These are phyloP conservation scores for Tylopilus cervinicoccineus DNA, from an alignment of 768 basidiomycete species.

Conservation along the genomic window DNA sequence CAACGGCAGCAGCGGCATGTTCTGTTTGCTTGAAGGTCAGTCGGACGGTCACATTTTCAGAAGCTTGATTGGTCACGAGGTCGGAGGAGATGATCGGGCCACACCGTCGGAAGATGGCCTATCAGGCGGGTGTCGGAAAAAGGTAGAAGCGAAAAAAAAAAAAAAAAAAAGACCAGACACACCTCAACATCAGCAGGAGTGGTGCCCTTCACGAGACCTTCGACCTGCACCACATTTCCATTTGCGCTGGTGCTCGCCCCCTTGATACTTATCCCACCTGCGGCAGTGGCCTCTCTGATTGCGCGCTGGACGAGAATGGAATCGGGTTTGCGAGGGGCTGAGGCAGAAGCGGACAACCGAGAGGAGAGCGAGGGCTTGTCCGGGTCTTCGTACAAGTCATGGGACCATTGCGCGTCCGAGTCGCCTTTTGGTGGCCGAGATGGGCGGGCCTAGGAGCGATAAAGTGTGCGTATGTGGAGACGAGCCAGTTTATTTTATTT, in stretches of 20 bases:
- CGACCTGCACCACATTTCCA: slow-evolving; percentile 72
- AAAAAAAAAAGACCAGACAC: not conserved
- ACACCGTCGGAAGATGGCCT: slow-evolving; percentile 79
- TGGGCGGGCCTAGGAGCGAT: slow-evolving; percentile 32
- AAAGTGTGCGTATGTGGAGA: not conserved
- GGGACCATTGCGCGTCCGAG: slow-evolving; percentile 62
- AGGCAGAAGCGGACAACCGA: slow-evolving; percentile 45
- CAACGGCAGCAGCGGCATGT: slow-evolving; percentile 62
- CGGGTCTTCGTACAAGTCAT: slow-evolving; percentile 63
- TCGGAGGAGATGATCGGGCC: slow-evolving; percentile 53
- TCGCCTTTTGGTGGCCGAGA: slow-evolving; percentile 62
- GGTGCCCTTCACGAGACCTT: slow-evolving; percentile 70
- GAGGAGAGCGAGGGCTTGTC: slow-evolving; percentile 54
- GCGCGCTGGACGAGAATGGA: slow-evolving; percentile 57
- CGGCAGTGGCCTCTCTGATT: slow-evolving; percentile 53
- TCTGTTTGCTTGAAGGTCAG: slow-evolving; percentile 66
- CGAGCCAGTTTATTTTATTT: slow-evolving; percentile 14
- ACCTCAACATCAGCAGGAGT: slow-evolving; percentile 75
- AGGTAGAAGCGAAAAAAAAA: not conserved
- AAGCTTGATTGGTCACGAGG: slow-evolving; percentile 11
- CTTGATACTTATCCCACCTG: slow-evolving; percentile 55
- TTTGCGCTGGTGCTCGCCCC: slow-evolving; percentile 51
- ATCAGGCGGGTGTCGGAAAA: slow-evolving; percentile 6
- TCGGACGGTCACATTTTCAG: slow-evolving; percentile 53
- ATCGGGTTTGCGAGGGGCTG: slow-evolving; percentile 47